Percentiles rank a stretch among this genome's conserved stretches.
Conservation (phyloP, 164 flowering plant genomes). For the Tetracentron sinense region DNA sequence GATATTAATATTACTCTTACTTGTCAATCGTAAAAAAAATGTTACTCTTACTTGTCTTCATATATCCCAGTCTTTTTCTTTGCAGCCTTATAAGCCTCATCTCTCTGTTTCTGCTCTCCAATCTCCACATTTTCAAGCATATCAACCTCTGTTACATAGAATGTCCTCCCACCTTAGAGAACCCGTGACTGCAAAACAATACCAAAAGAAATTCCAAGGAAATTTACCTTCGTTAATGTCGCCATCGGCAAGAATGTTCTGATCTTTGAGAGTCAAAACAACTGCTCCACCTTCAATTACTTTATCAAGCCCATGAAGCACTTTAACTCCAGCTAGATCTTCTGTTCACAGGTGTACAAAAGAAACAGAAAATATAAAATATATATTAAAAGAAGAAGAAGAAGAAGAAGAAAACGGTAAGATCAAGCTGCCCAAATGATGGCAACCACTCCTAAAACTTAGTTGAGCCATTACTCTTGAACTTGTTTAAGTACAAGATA, state of each 20-base stretch:
- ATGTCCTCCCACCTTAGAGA: slow-evolving; percentile 17
- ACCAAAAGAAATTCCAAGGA: background rate
- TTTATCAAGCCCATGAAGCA: slow-evolving; percentile 94
- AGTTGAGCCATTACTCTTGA: background rate
- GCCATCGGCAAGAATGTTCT: slow-evolving; percentile 80
- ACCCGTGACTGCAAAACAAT: slow-evolving; percentile 7
- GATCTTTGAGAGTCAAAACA: slow-evolving; percentile 95
- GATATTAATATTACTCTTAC: slow-evolving; percentile 2
- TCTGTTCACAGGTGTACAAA: slow-evolving; percentile 25
- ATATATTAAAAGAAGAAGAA: too few species aligned
- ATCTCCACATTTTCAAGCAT: slow-evolving; percentile 98
- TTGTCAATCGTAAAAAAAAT: too few species aligned
- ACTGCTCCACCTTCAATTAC: slow-evolving; percentile 98
- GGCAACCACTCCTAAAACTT: background rate
- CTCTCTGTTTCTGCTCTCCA: slow-evolving; percentile 87
- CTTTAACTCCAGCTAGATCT: slow-evolving; percentile 79
- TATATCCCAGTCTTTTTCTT: slow-evolving; percentile 75
- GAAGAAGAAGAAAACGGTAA: background rate
- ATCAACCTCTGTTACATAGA: slow-evolving; percentile 61
- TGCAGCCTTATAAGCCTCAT: slow-evolving; percentile 86
- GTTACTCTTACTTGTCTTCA: slow-evolving; percentile 73
- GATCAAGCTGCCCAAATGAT: slow-evolving; percentile 5
- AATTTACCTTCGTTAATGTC: slow-evolving; percentile 70
- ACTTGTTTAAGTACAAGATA: too few species aligned
- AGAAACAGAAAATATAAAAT: too few species aligned